Base-by-base conservation (phyloP, 2,329 filamentous ascomycete genomes). In the Neofusicoccum sp. region DNA sequence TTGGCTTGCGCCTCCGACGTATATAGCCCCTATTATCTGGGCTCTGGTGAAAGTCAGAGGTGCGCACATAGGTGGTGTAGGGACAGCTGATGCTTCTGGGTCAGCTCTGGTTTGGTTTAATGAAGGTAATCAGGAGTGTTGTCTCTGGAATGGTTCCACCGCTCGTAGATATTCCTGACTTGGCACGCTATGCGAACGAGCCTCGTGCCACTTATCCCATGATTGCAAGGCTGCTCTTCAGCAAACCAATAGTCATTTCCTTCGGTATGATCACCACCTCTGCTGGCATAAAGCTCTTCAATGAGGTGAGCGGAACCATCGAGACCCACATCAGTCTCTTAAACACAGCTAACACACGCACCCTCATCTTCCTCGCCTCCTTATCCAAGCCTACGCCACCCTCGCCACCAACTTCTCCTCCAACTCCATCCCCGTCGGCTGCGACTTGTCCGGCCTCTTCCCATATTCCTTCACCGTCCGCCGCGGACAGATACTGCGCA, bases 191-290 rank as follows among this genome's bases (percentile, higher is more conserved):
- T 43, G 65, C 65, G 2, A 68, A 68, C 31, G 44, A 60, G 4
- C 67, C 68, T 7, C 47, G 51, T 4, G 64, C 65, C 31, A 64
- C 67, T 4, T 58, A 58, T 3, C 69, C 65, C 62, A 67, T 73
- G 45, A 66, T 67, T 0, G 64, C 67, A 0, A 72, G 71, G 6
- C 70, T 76, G 11, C 67, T 76, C 34, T 61, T 74, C 51, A 72
- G 70, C 60, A 72, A 76, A 51, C 66, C 72, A 3, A 60, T 74
- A 34, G 71, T 76, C 48, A 75, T 77, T 63, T 67, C 76, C 20
- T 62, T 77, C 11, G 73, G 74, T 16, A 67, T 71, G 4, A 68
- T 68, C 12, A 75, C 73, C 1, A 76, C 73, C 3, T 69, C 70
- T 3, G 71, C 72, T 9, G 65, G 68, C 0, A 56, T 64, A 1